Base-by-base conservation (phyloP, 345 rosid genomes). In the Gossypium mustelinum region DNA sequence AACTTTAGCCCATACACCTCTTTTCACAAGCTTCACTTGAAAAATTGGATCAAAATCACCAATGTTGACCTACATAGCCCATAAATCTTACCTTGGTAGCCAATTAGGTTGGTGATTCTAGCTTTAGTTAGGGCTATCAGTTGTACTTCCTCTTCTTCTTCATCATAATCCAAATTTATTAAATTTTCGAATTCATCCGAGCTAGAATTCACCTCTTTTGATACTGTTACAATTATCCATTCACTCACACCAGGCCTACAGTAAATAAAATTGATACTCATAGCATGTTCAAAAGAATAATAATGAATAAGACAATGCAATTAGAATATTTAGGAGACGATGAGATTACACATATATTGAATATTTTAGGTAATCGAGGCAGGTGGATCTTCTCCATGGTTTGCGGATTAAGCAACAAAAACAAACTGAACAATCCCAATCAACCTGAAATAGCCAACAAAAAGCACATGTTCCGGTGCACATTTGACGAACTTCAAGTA, bases 111-210 rank as follows among this genome's bases (percentile, higher is more conserved):
- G 0, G 2, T 0, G 56, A 52, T 13, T 52, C 7, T 52, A 13
- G 1, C 6, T 2, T 52, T 2, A 7, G 16, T 0, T 16, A 14
- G 56, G 8, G 0, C 0, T 8, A 0, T 3, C 18, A 1, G 8
- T 16, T 52, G 12, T 45, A 29, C 5, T 29, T 29, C 5, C 29
- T 27, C 29, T 2, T 27, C 3, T 0, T 2, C 29, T 2, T 27
- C 29, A 27, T 27, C 29, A 2, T 27, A 27, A 27, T 27, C 29
- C 3, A 27, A 27, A 27, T 27, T 2, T 27, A 2, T 27, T 27
- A 0, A 27, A 27, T 27, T 27, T 27, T 27, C 4, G 0, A 11
- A 11, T 9, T 48, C 51, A 0, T 48, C 51, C 14, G 0, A 2
- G 3, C 11, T 11, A 48, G 3, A 48, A 11, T 4, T 16, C 6